Evolutionary conservation across 192 early-diverging fungal genomes (phyloP), one percentile per base, ranked within the genome.

Genomic region (Gigaspora rosea): DNA sequence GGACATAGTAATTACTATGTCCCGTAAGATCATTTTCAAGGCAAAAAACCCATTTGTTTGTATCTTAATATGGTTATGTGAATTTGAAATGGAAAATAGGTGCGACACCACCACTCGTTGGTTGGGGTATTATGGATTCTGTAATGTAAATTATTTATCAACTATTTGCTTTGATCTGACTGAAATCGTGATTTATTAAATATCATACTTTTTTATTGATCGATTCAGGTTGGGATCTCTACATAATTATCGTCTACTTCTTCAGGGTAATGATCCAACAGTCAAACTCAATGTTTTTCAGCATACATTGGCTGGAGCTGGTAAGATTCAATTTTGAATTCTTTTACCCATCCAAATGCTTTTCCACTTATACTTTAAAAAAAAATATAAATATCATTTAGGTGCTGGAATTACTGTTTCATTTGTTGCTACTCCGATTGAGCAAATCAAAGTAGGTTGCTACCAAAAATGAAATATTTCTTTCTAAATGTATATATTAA

Each of bases 41-140:
- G 27, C 27, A 27, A 27, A 27, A 27, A 27, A 0, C 27, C 27
- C 48, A 36, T 46, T 5, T 49, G 27, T 27, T 27, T 27, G 27
- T 27, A 27, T 27, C 27, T 27, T 27, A 27, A 27, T 27, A 27
- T 27, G 27, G 27, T 20, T 4, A 70, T 70, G 16, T 20, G 13
- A 46, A 51, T 70, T 20, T 46, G 20, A 18, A 48, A 52, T 52
- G 51, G 51, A 54, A 72, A 27, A 27, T 80, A 84, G 82, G 96
- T 57, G 94, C 95, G 15, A 95, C 94, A 27, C 94, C 95, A 11
- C 96, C 96, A 20, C 80, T 98, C 59, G 78, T 98, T 63, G 96
- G 96, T 13, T 98, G 95, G 95, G 90, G 91, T 2, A 84, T 94
- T 64, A 95, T 96, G 94, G 95, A 96, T 62, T 88, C 87, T 78